A percentile compares a stretch with the other conserved stretches of the same genome.
phyloP scores from a whole-genome alignment of 2,329 filamentous ascomycete genomes.

The Colletotrichum gloeosporioides region DNA sequence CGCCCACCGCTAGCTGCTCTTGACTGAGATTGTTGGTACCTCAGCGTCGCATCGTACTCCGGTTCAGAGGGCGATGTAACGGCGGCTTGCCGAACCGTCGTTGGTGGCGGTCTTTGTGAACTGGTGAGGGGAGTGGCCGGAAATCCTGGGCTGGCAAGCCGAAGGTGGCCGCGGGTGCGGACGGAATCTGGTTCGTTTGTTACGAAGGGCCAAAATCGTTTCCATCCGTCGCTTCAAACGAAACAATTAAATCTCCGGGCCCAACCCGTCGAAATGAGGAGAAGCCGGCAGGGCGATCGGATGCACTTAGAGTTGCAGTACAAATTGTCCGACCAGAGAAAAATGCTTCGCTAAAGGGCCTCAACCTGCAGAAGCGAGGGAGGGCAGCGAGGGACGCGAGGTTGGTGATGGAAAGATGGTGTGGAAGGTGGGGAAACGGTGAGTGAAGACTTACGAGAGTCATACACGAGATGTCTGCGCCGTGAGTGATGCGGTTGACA shows the following conservation, averaged over 20 bases:
- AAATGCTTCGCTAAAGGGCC: background rate
- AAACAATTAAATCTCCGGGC: slow-evolving; percentile 19
- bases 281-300: background rate
- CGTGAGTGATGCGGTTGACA: background rate
- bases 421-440: background rate
- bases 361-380: background rate
- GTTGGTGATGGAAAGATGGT: background rate
- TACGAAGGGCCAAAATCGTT: background rate
- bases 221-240: background rate
- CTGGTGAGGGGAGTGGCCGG: background rate
- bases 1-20: background rate
- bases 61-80: slow-evolving; percentile 16
- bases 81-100: background rate
- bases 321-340: background rate
- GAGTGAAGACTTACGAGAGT: background rate
- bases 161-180: background rate
- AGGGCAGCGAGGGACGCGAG: background rate
- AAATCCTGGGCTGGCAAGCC: background rate
- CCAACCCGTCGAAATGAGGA: background rate
- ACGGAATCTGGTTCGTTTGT: background rate
- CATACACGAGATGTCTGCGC: background rate
- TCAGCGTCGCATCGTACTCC: background rate
- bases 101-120: background rate
- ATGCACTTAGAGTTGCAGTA: background rate
- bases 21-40: slow-evolving; percentile 1